These are phyloP conservation scores for Nannizzia gypsea DNA, from an alignment of 2,329 filamentous ascomycete species.

Conservation along the genomic window DNA sequence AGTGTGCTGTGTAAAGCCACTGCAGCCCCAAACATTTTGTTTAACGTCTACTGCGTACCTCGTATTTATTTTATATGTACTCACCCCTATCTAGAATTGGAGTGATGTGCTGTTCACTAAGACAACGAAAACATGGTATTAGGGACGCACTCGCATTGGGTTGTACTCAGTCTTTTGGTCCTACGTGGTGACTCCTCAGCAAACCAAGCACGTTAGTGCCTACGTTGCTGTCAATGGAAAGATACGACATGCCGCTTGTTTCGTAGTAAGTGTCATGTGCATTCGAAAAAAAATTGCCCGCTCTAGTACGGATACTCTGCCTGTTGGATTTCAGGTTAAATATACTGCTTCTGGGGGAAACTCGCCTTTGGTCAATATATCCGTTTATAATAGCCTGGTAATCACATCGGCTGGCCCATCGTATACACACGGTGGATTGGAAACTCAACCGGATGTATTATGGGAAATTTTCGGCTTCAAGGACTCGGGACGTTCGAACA, in stretches of 20 bases:
- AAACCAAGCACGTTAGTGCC: not conserved
- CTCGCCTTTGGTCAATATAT: conserved; percentile 2
- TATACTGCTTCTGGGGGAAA: not conserved
- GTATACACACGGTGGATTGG: conserved; percentile 12
- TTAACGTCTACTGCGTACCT: not conserved
- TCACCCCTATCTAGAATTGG: conserved; percentile 30
- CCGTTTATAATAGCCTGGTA: not conserved
- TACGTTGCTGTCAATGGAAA: not conserved
- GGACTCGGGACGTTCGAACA: conserved; percentile 8
- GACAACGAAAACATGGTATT: conserved; percentile 29
- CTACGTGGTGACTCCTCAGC: conserved; percentile 19
- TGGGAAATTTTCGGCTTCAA: not conserved
- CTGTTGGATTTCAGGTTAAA: not conserved
- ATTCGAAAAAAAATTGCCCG: not conserved
- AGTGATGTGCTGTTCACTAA: conserved; percentile 26
- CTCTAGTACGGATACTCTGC: not conserved
- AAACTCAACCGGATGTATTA: conserved; percentile 8
- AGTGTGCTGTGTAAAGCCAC: not conserved
- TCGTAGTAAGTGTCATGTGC: not conserved
- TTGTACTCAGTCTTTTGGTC: conserved; percentile 38
- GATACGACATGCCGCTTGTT: not conserved
- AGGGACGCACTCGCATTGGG: conserved; percentile 36
- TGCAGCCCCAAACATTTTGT: not conserved
- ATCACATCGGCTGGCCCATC: conserved; percentile 5
- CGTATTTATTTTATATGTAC: too few relatives aligned